These are phyloP conservation scores for Phytophthora hibernalis DNA, from an alignment of 352 stramenopile genomes.

Conservation along the genomic window DNA sequence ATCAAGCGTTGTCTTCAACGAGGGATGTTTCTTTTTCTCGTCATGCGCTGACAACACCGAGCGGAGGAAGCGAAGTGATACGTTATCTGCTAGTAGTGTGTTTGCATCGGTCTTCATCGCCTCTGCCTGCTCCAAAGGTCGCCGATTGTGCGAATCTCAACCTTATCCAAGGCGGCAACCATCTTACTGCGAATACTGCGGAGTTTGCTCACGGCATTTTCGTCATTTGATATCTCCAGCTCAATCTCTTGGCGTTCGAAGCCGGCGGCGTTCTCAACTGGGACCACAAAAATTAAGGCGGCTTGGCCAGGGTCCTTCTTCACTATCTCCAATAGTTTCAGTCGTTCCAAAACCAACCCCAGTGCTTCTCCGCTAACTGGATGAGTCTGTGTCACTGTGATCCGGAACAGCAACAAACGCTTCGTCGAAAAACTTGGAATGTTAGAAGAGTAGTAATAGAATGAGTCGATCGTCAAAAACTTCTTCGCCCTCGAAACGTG, in stretches of 20 bases:
- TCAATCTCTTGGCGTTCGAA: neutral
- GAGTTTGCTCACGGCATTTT: neutral
- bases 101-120: neutral
- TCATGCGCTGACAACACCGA: neutral
- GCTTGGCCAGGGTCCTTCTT: neutral
- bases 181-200: neutral
- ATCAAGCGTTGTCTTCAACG: neutral
- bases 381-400: slow-evolving; percentile 5
- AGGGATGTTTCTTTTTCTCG: neutral
- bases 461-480: slow-evolving; percentile 14
- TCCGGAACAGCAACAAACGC: slow-evolving; percentile 6
- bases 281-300: slow-evolving; percentile 2
- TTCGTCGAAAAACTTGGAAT: neutral
- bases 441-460: slow-evolving; percentile 13
- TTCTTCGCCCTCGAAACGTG: slow-evolving; percentile 10
- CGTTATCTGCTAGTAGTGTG: neutral
- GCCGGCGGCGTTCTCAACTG: neutral
- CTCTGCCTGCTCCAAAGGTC: neutral
- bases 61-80: neutral
- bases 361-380: slow-evolving; percentile 10
- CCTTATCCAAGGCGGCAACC: neutral
- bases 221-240: neutral
- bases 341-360: neutral
- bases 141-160: neutral
- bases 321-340: slow-evolving; percentile 1